phyloP scores from a whole-genome alignment of 441 rosid genomes.

The Raphanus hybrid region DNA sequence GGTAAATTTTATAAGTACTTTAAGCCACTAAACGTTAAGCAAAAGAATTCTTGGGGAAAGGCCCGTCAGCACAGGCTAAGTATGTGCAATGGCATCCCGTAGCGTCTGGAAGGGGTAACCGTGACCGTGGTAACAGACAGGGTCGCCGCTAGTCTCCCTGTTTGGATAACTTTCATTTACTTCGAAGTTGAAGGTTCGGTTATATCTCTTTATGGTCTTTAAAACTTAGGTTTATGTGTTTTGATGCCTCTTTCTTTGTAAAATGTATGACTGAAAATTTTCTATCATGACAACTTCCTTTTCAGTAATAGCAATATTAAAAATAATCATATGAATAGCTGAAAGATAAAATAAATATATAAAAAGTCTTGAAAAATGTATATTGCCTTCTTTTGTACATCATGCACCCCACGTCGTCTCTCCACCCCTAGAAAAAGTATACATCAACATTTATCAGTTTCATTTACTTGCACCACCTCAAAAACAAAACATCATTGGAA shows the following conservation, averaged over 20 bases:
- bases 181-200: not conserved
- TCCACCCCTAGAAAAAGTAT: conserved; percentile 38
- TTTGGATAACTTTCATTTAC: not conserved
- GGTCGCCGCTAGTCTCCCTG: not conserved
- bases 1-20: not conserved
- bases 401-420: conserved; percentile 45
- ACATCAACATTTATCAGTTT: conserved; percentile 24
- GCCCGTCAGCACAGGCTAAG: not conserved
- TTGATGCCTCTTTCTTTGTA: not conserved
- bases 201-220: not conserved
- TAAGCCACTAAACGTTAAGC: not conserved
- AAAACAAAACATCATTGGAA: conserved; percentile 1
- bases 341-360: conserved; percentile 21
- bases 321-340: not conserved
- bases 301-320: not conserved
- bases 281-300: not conserved
- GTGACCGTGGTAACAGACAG: not conserved
- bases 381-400: conserved; percentile 16
- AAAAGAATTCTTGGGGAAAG: not conserved
- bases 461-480: conserved; percentile 27
- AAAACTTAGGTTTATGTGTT: not conserved
- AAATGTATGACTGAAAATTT: not conserved
- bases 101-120: not conserved
- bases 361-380: conserved; percentile 2
- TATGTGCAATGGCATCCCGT: not conserved